Evolutionary conservation across 495 filamentous ascomycete species (phyloP), one percentile per base, ranked within the genome.

Genomic region (Zalerion maritima): DNA sequence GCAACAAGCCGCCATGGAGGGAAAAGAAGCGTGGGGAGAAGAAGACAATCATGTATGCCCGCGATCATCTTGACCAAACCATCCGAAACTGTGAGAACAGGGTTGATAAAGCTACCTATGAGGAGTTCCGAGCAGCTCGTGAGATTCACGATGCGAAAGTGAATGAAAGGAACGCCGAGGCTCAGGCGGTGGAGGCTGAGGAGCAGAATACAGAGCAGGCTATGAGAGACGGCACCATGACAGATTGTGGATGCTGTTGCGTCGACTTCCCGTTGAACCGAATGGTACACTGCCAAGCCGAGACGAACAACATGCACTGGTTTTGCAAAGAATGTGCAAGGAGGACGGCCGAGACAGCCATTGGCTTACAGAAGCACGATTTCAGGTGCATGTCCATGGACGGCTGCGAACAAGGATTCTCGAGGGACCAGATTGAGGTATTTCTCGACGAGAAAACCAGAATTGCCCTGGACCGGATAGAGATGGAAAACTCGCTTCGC

Each of bases 181-280:
- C 31, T 4, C 36, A 44, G 19, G 21, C 19, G 4, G 24, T 46
- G 21, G 42, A 50, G 4, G 56, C 53, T 6, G 58, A 70, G 23
- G 44, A 58, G 34, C 46, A 59, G 13, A 67, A 63, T 12, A 40
- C 57, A 10, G 42, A 47, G 17, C 52, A 36, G 6, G 63, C 60
- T 7, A 53, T 63, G 31, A 53, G 54, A 5, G 49, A 66, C 13
- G 65, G 53, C 24, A 58, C 47, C 31, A 52, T 75, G 21, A 45
- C 54, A 7, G 78, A 85, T 32, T 81, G 78, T 39, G 63, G 57
- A 10, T 81, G 78, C 42, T 92, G 83, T 45, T 87, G 62, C 37
- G 54, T 58, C 7, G 75, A 83, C 2, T 63, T 61, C 29, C 58
- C 78, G 5, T 50, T 68, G 26, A 75, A 81, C 42, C 59, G 68